phyloP scores from a whole-genome alignment of 2,329 filamentous ascomycete genomes.

The Neonectria coccinea region DNA sequence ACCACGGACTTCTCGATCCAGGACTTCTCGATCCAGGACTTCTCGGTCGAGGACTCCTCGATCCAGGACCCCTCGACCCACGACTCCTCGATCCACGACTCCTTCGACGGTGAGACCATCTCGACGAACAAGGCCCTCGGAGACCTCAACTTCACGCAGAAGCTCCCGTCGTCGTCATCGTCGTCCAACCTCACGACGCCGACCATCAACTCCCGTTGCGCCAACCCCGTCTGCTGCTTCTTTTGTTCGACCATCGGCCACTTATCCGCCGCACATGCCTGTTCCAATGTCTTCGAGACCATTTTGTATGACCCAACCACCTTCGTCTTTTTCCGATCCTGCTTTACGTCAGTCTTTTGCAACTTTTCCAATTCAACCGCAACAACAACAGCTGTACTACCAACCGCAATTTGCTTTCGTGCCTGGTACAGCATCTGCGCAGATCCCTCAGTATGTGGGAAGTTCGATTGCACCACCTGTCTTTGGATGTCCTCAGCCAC shows the following conservation, averaged over 20 bases:
- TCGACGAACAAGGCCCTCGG: background rate
- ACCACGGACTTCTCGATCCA: background rate
- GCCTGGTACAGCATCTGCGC: constrained; percentile 19
- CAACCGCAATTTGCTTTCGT: constrained; percentile 38
- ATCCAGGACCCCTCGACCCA: background rate
- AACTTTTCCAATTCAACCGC: constrained; percentile 22
- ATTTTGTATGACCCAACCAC: constrained; percentile 31
- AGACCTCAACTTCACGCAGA: background rate
- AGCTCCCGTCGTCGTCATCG: background rate
- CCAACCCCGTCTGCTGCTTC: constrained; percentile 24
- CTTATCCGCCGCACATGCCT: constrained; percentile 32
- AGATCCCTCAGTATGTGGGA: constrained; percentile 30
- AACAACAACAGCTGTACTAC: constrained; percentile 40
- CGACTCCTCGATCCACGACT: background rate
- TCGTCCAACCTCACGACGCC: constrained; percentile 27
- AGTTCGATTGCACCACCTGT: constrained; percentile 14
- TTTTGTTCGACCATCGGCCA: constrained; percentile 39
- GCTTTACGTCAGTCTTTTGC: constrained; percentile 29
- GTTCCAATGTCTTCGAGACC: constrained; percentile 33
- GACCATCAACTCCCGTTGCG: constrained; percentile 14
- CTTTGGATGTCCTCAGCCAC: constrained; percentile 12
- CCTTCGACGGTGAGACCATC: background rate
- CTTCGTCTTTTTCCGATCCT: constrained; percentile 33
- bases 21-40: background rate
- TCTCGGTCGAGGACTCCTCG: background rate